Evolutionary conservation across 257 asterid species (phyloP), one percentile per base, ranked within the genome.

Genomic region (Perilla frutescens): DNA sequence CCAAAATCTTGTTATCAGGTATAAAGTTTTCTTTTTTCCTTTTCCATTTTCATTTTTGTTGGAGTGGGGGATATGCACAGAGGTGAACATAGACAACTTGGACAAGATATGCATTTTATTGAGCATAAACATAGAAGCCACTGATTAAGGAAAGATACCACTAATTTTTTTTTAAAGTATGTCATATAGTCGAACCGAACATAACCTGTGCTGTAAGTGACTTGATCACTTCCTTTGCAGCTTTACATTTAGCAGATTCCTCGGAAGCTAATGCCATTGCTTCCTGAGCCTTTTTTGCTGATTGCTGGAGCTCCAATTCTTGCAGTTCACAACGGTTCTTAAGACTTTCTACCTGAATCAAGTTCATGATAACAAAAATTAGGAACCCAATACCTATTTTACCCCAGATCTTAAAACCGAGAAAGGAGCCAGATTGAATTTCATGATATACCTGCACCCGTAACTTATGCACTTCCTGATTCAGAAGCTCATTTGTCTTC

Each of bases 181-280:
- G 51, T 40, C 7, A 15, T 15, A 62, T 15, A 62, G 36, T 41
- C 8, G 41, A 59, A 68, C 70, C 6, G 57, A 40, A 50, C 20
- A 66, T 66, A 49, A 91, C 99, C 97, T 94, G 99, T 4, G 96
- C 89, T 20, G 96, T 85, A 47, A 94, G 98, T 14, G 96, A 90
- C 74, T 90, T 94, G 31, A 91, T 94, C 74, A 92, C 98, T 75
- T 91, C 99, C 80, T 94, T 94, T 59, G 98, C 99, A 70, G 97
- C 97, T 86, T 81, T 90, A 81, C 93, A 88, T 80, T 91, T 94
- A 36, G 92, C 87, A 62, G 98, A 90, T 84, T 94, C 99, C 67
- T 94, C 99, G 9, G 96, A 82, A 66, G 96, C 98, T 71, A 90
- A 50, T 15, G 84, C 74, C 90, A 87, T 77, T 43, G 99, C 96